Percentiles rank a stretch among this genome's conserved stretches.
Evolutionary conservation across 306 rosid genomes (phyloP).

Genomic region (Cicer judaicum): DNA sequence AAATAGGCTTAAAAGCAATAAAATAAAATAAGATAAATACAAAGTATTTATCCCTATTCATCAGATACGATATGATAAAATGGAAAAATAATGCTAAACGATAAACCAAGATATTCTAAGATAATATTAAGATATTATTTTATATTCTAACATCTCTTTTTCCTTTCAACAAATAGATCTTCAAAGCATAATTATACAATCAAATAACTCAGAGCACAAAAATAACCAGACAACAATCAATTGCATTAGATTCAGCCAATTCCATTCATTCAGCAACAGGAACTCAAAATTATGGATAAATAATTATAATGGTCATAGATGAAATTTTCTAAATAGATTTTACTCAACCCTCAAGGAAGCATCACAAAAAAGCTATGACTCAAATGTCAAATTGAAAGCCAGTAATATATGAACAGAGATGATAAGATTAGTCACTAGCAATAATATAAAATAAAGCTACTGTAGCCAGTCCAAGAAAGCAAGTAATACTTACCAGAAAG

Average conservation of each 20-base stretch:
- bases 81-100: too few species aligned
- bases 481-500: slow-evolving; percentile 66
- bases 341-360: slow-evolving; percentile 25
- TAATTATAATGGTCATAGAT: not conserved
- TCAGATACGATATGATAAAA: too few species aligned
- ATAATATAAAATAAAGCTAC: not conserved
- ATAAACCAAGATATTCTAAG: too few species aligned
- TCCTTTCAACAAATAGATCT: not conserved
- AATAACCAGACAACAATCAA: slow-evolving; percentile 14
- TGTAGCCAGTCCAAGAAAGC: not conserved
- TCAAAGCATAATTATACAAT: not conserved
- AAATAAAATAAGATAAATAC: too few species aligned
- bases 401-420: slow-evolving; percentile 16
- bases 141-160: not conserved
- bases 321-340: not conserved
- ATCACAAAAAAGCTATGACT: slow-evolving; percentile 15
- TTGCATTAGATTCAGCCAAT: not conserved
- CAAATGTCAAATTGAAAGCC: not conserved
- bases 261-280: slow-evolving; percentile 1
- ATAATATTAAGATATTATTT: too few species aligned
- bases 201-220: slow-evolving; percentile 21
- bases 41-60: too few species aligned
- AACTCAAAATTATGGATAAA: slow-evolving; percentile 15
- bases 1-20: too few species aligned
- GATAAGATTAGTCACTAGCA: not conserved